Conservation (phyloP, 805 yeast genomes). For the Metschnikowia koreensis region DNA sequence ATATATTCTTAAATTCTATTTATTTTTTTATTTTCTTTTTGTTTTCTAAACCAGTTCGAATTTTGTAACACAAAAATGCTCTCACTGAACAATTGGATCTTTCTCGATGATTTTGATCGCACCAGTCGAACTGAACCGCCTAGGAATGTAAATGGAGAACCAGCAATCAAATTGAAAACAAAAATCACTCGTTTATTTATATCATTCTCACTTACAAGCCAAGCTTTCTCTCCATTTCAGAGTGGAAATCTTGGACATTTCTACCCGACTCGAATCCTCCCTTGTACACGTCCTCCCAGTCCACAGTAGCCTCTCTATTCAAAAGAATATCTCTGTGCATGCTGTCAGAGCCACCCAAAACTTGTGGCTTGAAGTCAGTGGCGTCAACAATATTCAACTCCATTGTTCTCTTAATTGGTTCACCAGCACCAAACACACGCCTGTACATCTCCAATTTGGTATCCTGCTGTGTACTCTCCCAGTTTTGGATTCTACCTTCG, state of each 20-base stretch:
- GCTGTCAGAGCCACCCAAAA: constrained; percentile 56
- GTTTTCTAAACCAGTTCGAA: not conserved
- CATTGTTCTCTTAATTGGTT: constrained; percentile 89
- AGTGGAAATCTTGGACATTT: constrained; percentile 57
- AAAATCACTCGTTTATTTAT: not conserved
- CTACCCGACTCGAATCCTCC: constrained; percentile 48
- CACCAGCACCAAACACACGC: constrained; percentile 87
- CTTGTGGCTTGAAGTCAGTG: constrained; percentile 66
- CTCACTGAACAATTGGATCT: not conserved
- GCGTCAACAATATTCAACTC: constrained; percentile 72
- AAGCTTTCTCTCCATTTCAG: constrained; percentile 66
- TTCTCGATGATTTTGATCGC: not conserved
- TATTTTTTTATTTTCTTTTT: no score
- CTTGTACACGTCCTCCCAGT: constrained; percentile 91
- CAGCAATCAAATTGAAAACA: not conserved
- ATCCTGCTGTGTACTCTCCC: constrained; percentile 77
- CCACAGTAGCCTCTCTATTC: constrained; percentile 73
- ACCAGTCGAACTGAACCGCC: not conserved
- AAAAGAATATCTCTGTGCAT: constrained; percentile 75
- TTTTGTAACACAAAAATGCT: not conserved
- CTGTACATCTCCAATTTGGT: constrained; percentile 74
- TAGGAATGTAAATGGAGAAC: not conserved
- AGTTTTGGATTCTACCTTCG: constrained; percentile 67
- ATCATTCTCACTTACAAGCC: constrained; percentile 38
- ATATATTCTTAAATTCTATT: no score